Evolutionary conservation across 192 early-diverging fungal species (phyloP).

Genomic region (Coemansia sp.): DNA sequence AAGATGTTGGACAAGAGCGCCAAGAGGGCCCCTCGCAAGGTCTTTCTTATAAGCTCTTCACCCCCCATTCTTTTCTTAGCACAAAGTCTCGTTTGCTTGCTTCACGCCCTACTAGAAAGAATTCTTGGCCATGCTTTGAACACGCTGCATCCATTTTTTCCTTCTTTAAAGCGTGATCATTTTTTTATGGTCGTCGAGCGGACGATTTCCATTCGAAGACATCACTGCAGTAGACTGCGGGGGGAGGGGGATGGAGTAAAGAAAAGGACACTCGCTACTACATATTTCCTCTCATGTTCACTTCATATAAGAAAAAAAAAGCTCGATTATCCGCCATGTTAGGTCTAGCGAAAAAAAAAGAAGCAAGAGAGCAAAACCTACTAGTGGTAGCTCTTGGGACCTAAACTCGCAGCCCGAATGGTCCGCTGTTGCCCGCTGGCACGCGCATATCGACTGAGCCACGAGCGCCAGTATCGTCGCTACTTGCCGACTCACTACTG

Average conservation of each 20-base stretch:
- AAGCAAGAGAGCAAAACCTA: too few species aligned
- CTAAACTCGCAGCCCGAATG: constrained; percentile 42
- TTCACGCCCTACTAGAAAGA: not conserved
- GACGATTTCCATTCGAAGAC: not conserved
- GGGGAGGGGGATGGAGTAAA: not conserved
- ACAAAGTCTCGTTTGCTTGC: not conserved
- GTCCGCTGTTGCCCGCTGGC: constrained; percentile 36
- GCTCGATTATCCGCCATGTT: not conserved
- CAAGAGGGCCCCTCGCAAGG: not conserved
- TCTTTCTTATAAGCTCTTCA: not conserved
- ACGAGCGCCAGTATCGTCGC: constrained; percentile 13
- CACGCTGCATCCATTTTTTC: not conserved
- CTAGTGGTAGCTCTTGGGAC: too few species aligned
- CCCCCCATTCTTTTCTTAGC: not conserved
- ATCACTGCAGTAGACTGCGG: not conserved
- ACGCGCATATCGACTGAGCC: constrained; percentile 42
- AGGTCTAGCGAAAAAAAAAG: not conserved
- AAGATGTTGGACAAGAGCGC: not conserved
- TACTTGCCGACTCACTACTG: constrained; percentile 8
- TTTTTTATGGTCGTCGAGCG: not conserved
- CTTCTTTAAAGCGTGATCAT: not conserved
- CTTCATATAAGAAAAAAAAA: not conserved
- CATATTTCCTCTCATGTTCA: not conserved
- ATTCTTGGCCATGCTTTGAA: not conserved
- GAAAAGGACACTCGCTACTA: not conserved